These are phyloP conservation scores for Scedosporium boydii DNA, from an alignment of 2,329 filamentous ascomycete species.

Conservation along the genomic window DNA sequence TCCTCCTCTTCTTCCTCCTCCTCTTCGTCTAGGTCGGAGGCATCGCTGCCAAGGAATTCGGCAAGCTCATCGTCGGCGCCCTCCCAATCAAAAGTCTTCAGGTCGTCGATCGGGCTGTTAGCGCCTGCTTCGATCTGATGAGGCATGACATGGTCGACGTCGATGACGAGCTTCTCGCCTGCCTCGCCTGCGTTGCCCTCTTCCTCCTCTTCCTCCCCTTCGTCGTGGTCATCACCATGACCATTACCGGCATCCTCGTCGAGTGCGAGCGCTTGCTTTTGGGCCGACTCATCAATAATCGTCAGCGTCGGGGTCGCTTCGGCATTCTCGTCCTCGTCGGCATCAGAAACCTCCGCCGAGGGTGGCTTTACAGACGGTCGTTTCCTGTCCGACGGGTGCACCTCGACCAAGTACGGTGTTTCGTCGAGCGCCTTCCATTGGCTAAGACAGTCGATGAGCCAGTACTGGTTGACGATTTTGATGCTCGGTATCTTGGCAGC, in stretches of 20 bases:
- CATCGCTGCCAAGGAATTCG: constrained; percentile 57
- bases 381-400: constrained; percentile 57
- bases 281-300: constrained; percentile 31
- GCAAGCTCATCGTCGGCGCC: constrained; percentile 62
- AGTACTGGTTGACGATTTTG: constrained; percentile 85
- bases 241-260: constrained; percentile 24
- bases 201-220: constrained; percentile 27
- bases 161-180: constrained; percentile 22
- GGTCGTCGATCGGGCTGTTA: constrained; percentile 41
- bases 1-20: constrained; percentile 16
- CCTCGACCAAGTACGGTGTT: constrained; percentile 64
- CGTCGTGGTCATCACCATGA: constrained; percentile 22
- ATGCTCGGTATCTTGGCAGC: constrained; percentile 71
- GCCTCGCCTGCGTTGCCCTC: constrained; percentile 33
- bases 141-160: constrained; percentile 27
- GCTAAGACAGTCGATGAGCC: constrained; percentile 77
- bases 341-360: constrained; percentile 19
- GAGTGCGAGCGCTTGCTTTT: constrained; percentile 25
- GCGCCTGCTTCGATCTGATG: constrained; percentile 35
- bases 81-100: constrained; percentile 52
- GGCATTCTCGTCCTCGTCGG: constrained; percentile 22
- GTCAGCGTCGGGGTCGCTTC: constrained; percentile 31
- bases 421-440: constrained; percentile 79
- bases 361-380: constrained; percentile 17
- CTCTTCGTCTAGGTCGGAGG: constrained; percentile 36